Conservation (phyloP, 1,284 basidiomycete genomes). For the Ganoderma lucidum region DNA sequence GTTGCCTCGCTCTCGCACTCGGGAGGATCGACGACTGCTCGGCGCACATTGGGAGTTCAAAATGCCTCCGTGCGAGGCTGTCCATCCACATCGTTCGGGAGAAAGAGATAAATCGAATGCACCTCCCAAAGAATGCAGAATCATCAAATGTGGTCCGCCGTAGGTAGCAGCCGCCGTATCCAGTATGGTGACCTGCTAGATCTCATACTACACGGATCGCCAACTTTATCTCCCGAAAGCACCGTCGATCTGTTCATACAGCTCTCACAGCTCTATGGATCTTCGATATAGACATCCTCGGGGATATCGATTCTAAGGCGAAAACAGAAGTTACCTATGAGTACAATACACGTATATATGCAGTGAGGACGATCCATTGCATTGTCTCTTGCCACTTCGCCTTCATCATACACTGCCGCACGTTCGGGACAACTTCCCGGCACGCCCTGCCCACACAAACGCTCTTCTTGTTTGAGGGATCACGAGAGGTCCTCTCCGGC, state of each 20-base stretch:
- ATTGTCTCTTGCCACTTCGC: neutral
- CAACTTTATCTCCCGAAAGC: neutral
- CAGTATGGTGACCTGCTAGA: neutral
- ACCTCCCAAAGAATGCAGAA: no score
- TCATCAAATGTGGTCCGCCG: neutral
- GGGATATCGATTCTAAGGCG: neutral
- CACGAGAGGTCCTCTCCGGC: slow-evolving; percentile 29
- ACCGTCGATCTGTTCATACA: neutral
- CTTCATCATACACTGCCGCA: neutral
- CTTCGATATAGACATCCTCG: neutral
- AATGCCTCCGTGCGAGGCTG: no score
- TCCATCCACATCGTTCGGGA: neutral
- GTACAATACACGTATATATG: slow-evolving; percentile 8
- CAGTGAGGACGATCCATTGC: neutral
- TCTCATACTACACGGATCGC: neutral
- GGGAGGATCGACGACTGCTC: neutral
- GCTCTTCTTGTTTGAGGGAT: neutral
- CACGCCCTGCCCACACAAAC: neutral
- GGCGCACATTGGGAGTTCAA: no score
- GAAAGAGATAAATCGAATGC: no score
- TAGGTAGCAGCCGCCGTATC: neutral
- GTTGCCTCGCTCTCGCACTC: neutral
- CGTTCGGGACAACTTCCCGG: neutral
- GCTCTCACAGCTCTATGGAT: neutral
- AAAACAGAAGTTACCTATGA: slow-evolving; percentile 2